A percentile compares a stretch with the other conserved stretches of the same genome.
phyloP scores from a whole-genome alignment of 2,329 filamentous ascomycete genomes.

The Fusarium lyarnte region DNA sequence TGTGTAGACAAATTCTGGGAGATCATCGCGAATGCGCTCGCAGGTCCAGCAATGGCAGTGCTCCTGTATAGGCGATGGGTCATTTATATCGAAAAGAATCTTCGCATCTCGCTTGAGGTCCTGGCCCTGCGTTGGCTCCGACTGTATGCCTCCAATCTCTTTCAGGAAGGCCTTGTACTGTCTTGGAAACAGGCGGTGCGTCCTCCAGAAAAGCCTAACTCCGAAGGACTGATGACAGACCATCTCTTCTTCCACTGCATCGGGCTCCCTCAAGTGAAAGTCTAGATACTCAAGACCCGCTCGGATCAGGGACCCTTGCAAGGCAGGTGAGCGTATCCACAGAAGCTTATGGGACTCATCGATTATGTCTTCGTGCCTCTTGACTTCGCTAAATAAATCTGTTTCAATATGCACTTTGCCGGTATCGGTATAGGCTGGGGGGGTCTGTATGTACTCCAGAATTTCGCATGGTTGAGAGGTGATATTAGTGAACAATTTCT shows the following conservation, averaged over 20 bases:
- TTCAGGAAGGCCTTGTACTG: constrained; percentile 7
- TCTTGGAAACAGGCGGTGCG: constrained; percentile 9
- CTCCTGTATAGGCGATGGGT: not conserved
- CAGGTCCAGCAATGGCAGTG: constrained; percentile 25
- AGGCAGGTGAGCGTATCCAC: constrained; percentile 22
- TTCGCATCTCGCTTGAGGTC: not conserved
- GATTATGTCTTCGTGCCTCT: constrained; percentile 4
- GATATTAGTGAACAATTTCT: constrained; percentile 23
- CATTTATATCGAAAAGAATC: not conserved
- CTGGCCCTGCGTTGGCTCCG: not conserved
- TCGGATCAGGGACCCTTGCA: constrained; percentile 1
- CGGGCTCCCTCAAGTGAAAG: constrained; percentile 1
- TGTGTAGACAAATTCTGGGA: constrained; percentile 7
- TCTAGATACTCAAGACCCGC: constrained; percentile 12
- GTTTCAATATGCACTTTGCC: not conserved
- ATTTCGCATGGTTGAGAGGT: constrained; percentile 20
- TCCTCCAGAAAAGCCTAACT: constrained; percentile 10
- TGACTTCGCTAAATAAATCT: constrained; percentile 15
- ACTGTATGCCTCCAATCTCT: not conserved
- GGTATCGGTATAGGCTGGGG: constrained; percentile 9
- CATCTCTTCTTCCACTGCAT: not conserved
- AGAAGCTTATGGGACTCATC: constrained; percentile 8
- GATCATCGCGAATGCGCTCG: constrained; percentile 20
- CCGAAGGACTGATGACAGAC: not conserved
- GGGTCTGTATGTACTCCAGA: constrained; percentile 17